A percentile compares a stretch with the other conserved stretches of the same genome.
Evolutionary conservation across 495 filamentous ascomycete genomes (phyloP).

Genomic region (Aspergillus ellipticus): DNA sequence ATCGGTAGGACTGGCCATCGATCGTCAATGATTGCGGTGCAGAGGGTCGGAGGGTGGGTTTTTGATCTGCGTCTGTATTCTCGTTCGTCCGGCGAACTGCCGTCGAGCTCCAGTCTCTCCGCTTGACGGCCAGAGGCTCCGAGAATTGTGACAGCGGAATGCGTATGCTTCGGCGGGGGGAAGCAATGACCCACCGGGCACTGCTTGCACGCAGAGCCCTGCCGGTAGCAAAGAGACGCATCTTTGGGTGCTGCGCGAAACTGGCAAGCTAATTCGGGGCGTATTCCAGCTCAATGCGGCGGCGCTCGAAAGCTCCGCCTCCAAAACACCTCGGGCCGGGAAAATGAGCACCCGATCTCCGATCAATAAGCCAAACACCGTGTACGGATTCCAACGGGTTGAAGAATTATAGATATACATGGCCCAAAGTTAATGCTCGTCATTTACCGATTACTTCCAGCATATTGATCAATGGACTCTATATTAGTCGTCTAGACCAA

Average conservation of each 20-base stretch:
- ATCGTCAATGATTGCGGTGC: slow-evolving; percentile 36
- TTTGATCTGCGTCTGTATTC: slow-evolving; percentile 6
- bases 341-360: slow-evolving; percentile 2
- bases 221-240: slow-evolving; percentile 45
- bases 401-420: background rate
- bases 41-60: slow-evolving; percentile 10
- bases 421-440: too few species aligned
- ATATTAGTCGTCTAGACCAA: slow-evolving; percentile 10
- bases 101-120: slow-evolving; percentile 36
- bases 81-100: slow-evolving; percentile 25
- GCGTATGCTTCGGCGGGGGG: slow-evolving; percentile 23
- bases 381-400: background rate
- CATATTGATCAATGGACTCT: background rate
- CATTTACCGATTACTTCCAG: background rate
- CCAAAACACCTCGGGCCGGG: slow-evolving; percentile 1
- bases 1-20: slow-evolving; percentile 58
- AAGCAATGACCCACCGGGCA: slow-evolving; percentile 36
- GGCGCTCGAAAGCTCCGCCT: background rate
- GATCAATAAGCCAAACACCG: background rate
- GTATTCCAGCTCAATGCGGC: slow-evolving; percentile 1
- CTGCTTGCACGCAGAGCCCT: slow-evolving; percentile 41
- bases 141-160: slow-evolving; percentile 24
- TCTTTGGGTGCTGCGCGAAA: slow-evolving; percentile 14
- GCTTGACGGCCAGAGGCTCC: slow-evolving; percentile 4
- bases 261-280: background rate